Conservation (phyloP, 208 protist species). For the Leishmania major region DNA sequence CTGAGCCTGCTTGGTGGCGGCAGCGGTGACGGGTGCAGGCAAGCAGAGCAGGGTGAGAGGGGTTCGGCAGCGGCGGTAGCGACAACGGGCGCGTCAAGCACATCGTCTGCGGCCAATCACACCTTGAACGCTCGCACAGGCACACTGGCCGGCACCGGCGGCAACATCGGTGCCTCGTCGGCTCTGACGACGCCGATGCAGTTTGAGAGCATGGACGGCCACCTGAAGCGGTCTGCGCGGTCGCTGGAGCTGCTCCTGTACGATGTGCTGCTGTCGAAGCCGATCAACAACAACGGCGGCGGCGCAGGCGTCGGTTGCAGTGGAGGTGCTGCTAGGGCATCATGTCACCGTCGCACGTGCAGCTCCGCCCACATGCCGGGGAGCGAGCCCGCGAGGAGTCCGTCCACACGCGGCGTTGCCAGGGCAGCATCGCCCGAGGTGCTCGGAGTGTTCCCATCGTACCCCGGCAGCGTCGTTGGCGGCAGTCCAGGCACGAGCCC, state of each 20-base stretch:
- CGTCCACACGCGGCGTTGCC: slow-evolving; percentile 7
- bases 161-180: neutral
- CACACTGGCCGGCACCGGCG: neutral
- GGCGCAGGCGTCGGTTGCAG: neutral
- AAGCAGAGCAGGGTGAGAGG: neutral
- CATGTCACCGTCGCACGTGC: neutral
- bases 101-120: neutral
- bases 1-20: slow-evolving; percentile 8
- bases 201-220: slow-evolving; percentile 15
- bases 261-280: slow-evolving; percentile 25
- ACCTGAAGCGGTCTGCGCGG: slow-evolving; percentile 17
- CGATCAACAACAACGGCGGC: slow-evolving; percentile 1
- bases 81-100: neutral
- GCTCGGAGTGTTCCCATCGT: neutral
- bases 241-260: slow-evolving; percentile 25
- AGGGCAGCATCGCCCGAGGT: slow-evolving; percentile 5
- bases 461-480: neutral
- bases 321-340: neutral
- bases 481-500: slow-evolving; percentile 17
- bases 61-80: neutral
- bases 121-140: neutral
- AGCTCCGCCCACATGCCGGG: neutral
- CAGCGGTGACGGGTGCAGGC: neutral
- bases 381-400: neutral
- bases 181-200: neutral